These are phyloP conservation scores for Beauveria sp. DNA, from an alignment of 2,329 filamentous ascomycete species.

Conservation along the genomic window DNA sequence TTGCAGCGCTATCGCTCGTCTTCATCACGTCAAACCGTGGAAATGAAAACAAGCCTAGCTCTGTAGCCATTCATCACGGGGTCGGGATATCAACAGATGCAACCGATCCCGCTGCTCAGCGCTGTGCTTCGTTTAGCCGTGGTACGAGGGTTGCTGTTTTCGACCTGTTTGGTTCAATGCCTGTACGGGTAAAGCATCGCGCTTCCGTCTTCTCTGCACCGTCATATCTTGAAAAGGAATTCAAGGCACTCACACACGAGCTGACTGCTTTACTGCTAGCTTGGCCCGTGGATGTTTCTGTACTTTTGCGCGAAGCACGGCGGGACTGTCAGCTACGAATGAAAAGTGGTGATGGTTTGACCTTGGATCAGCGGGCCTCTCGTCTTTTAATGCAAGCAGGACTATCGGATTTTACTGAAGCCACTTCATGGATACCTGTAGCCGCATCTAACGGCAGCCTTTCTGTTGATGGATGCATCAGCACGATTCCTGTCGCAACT, in stretches of 20 bases:
- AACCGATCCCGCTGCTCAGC: slow-evolving; percentile 52
- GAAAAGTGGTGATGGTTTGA: slow-evolving; percentile 19
- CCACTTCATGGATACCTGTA: slow-evolving; percentile 59
- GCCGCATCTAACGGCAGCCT: slow-evolving; percentile 57
- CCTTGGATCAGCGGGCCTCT: slow-evolving; percentile 23
- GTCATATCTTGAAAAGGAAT: slow-evolving; percentile 50
- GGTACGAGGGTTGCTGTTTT: slow-evolving; percentile 71
- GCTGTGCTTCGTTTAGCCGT: slow-evolving; percentile 47
- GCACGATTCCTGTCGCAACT: slow-evolving; percentile 59
- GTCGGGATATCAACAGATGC: slow-evolving; percentile 54
- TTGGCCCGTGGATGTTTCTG: slow-evolving; percentile 49
- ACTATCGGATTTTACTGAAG: slow-evolving; percentile 46
- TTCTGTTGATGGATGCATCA: slow-evolving; percentile 64
- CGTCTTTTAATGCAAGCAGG: slow-evolving; percentile 59
- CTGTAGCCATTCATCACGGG: slow-evolving; percentile 63
- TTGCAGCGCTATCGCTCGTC: slow-evolving; percentile 69
- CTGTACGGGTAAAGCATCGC: slow-evolving; percentile 80
- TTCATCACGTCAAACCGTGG: slow-evolving; percentile 66
- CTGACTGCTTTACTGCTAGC: slow-evolving; percentile 62
- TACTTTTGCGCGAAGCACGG: slow-evolving; percentile 50
- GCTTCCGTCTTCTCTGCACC: slow-evolving; percentile 45
- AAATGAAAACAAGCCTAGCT: slow-evolving; percentile 52
- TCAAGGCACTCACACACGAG: slow-evolving; percentile 52
- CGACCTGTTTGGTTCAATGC: slow-evolving; percentile 84
- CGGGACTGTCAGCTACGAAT: slow-evolving; percentile 32